These are phyloP conservation scores for Mortierella sp. DNA, from an alignment of 371 early-diverging fungal genomes.

Conservation along the genomic window DNA sequence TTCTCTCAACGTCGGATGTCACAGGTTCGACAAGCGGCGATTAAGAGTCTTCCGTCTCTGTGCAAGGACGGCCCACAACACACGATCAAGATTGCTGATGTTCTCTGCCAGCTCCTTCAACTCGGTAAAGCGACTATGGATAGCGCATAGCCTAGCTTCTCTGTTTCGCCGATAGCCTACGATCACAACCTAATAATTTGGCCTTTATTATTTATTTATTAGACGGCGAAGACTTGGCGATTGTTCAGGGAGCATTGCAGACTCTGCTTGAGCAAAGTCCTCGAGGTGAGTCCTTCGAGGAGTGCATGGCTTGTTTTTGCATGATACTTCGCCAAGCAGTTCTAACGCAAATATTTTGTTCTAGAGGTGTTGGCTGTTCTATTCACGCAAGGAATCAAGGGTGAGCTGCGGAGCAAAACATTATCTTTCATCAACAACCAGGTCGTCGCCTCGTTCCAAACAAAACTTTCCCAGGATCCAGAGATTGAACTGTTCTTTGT, in stretches of 20 bases:
- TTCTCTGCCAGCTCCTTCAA: constrained; percentile 54
- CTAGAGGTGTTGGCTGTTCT: constrained; percentile 50
- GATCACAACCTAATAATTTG: neutral
- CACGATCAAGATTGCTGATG: constrained; percentile 56
- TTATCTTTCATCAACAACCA: constrained; percentile 47
- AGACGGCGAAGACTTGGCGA: constrained; percentile 50
- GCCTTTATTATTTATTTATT: neutral
- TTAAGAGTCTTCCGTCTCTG: constrained; percentile 45
- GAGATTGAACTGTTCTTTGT: constrained; percentile 50
- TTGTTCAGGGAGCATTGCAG: constrained; percentile 44
- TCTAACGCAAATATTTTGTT: neutral
- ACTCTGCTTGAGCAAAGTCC: constrained; percentile 43
- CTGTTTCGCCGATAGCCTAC: neutral
- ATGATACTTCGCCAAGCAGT: neutral
- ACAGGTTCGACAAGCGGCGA: constrained; percentile 50
- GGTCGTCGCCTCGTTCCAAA: constrained; percentile 22
- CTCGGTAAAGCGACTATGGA: constrained; percentile 26
- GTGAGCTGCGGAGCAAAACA: constrained; percentile 38
- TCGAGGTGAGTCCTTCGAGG: constrained; percentile 19
- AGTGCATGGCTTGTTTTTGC: neutral
- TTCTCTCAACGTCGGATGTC: neutral
- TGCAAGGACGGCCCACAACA: constrained; percentile 51
- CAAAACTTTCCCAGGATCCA: constrained; percentile 40
- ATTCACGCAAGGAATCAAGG: constrained; percentile 48
- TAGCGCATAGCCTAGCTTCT: neutral